phyloP scores from a whole-genome alignment of 164 flowering plant species.

The Aristolochia contorta region DNA sequence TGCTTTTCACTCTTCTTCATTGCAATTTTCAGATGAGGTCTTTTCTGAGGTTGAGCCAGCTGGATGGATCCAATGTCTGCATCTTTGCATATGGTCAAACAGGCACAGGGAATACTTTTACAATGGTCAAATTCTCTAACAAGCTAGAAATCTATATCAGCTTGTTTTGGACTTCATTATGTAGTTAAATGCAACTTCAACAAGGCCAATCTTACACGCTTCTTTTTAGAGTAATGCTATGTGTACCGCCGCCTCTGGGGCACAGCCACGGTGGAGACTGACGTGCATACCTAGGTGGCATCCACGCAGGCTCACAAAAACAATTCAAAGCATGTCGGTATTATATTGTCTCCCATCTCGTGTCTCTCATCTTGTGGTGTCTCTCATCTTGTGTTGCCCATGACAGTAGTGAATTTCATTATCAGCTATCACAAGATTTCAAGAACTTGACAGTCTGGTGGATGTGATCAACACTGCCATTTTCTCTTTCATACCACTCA shows the following conservation, averaged over 20 bases:
- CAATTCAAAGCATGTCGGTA: slow-evolving; percentile 47
- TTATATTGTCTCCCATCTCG: too few species aligned
- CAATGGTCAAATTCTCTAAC: slow-evolving; percentile 39
- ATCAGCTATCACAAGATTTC: background rate
- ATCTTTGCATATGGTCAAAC: slow-evolving; percentile 69
- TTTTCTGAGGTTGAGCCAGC: slow-evolving; percentile 52
- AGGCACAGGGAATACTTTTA: slow-evolving; percentile 63
- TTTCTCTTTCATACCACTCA: too few species aligned
- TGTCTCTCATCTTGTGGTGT: too few species aligned
- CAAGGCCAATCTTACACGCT: background rate
- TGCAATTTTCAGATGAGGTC: slow-evolving; percentile 39
- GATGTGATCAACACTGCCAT: background rate
- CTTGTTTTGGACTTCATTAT: background rate
- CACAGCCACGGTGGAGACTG: too few species aligned
- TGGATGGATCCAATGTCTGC: slow-evolving; percentile 69
- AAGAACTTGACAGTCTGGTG: background rate
- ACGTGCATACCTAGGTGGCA: too few species aligned
- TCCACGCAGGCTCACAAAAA: too few species aligned
- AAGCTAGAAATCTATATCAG: background rate
- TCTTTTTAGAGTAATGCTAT: slow-evolving; percentile 30
- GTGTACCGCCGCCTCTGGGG: slow-evolving; percentile 34
- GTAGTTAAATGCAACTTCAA: background rate
- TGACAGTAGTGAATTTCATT: background rate
- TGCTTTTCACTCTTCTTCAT: background rate
- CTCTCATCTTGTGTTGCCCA: slow-evolving; percentile 21